Evolutionary conservation across 208 protist genomes (phyloP).

Genomic region (Acanthamoeba divionensis): DNA sequence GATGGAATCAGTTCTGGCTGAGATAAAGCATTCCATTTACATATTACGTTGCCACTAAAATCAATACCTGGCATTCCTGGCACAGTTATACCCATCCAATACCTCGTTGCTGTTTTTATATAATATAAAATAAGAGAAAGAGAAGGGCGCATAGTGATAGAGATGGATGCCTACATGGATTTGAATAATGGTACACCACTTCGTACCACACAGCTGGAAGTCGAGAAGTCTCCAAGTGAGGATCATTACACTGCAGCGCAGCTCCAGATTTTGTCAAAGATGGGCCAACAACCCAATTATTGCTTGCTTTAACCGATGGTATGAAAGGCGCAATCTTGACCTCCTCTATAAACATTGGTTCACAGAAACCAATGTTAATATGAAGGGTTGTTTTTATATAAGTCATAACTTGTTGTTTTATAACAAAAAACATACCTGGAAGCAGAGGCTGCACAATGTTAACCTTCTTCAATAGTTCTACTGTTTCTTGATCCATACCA

Average conservation of each 20-base stretch:
- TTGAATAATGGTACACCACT: conserved; percentile 16
- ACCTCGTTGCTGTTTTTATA: neutral
- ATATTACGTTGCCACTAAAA: neutral
- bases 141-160: neutral
- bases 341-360: neutral
- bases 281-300: conserved; percentile 27
- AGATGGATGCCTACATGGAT: neutral
- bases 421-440: neutral
- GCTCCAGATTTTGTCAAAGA: neutral
- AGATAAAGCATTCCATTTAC: too few species aligned
- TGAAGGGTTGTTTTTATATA: too few species aligned
- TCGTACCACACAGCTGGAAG: conserved; percentile 26
- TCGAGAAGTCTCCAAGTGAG: conserved; percentile 26
- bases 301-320: conserved; percentile 16
- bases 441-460: neutral
- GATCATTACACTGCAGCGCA: neutral
- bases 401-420: too few species aligned
- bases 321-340: neutral
- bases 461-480: neutral
- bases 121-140: neutral
- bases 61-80: conserved; percentile 20
- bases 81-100: neutral
- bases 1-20: too few species aligned
- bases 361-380: too few species aligned
- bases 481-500: neutral